A percentile compares a stretch with the other conserved stretches of the same genome.
These are phyloP conservation scores for Lachancea sp. DNA, from an alignment of 805 yeast genomes.

Conservation along the genomic window DNA sequence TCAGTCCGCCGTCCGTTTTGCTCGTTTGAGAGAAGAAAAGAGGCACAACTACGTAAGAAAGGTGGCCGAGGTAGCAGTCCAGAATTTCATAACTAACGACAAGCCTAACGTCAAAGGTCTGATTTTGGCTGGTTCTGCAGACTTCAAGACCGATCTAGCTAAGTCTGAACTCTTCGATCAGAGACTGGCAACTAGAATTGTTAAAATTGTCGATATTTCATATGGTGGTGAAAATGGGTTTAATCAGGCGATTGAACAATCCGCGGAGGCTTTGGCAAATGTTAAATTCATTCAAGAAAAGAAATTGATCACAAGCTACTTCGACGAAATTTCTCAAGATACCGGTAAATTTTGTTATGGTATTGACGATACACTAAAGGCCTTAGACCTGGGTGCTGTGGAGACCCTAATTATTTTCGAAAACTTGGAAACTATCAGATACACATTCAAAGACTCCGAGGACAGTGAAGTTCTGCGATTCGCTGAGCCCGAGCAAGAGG, in stretches of 20 bases:
- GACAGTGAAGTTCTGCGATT: conserved; percentile 70
- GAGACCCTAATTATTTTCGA: conserved; percentile 90
- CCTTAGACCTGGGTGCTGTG: conserved; percentile 92
- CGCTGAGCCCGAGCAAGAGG: conserved; percentile 65
- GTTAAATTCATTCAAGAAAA: conserved; percentile 98
- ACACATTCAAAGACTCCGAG: conserved; percentile 75
- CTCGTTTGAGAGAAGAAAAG: conserved; percentile 97
- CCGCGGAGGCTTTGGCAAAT: conserved; percentile 94
- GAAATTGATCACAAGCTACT: conserved; percentile 84
- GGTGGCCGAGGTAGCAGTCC: conserved; percentile 97
- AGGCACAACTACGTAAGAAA: conserved; percentile 98
- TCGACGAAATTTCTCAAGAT: conserved; percentile 96
- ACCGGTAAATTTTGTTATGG: conserved; percentile 97
- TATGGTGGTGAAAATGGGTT: conserved; percentile 99
- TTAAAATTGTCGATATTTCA: conserved; percentile 92
- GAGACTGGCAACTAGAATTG: conserved; percentile 80
- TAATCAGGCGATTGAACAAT: conserved; percentile 96
- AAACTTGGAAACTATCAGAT: conserved; percentile 79
- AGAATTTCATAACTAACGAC: conserved; percentile 90
- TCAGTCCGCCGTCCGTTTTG: conserved; percentile 98
- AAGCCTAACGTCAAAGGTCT: conserved; percentile 92
- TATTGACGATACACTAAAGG: conserved; percentile 92
- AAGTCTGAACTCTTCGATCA: conserved; percentile 89
- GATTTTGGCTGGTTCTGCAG: conserved; percentile 98
- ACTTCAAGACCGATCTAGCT: conserved; percentile 90